Conservation (phyloP, 2,329 filamentous ascomycete genomes). For the Monosporascus cannonballus region DNA sequence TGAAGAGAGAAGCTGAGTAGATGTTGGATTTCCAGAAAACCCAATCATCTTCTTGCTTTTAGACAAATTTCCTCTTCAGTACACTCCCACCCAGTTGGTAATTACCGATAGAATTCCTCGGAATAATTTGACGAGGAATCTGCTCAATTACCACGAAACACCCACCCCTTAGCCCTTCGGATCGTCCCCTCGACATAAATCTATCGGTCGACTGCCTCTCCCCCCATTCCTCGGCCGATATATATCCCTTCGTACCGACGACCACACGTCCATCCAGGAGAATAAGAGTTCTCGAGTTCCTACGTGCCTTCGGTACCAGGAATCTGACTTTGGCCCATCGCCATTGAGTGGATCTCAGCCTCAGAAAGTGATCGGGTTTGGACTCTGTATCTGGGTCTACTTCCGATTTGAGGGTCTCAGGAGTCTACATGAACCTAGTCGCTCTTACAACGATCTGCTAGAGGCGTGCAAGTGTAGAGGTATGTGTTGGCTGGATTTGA, state of each 20-base stretch:
- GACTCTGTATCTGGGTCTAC: conserved; percentile 25
- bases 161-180: conserved; percentile 1
- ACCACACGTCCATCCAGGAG: conserved; percentile 15
- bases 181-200: neutral
- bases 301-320: conserved; percentile 24
- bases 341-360: conserved; percentile 24
- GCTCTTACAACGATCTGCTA: conserved; percentile 19
- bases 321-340: conserved; percentile 28
- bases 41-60: conserved; percentile 18
- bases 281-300: conserved; percentile 16
- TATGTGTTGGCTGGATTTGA: conserved; percentile 15
- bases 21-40: conserved; percentile 1
- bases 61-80: conserved; percentile 15
- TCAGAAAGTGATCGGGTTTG: conserved; percentile 25
- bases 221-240: conserved; percentile 25
- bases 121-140: neutral
- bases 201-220: conserved; percentile 4
- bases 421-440: conserved; percentile 28
- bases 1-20: conserved; percentile 19
- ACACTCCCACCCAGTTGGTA: conserved; percentile 17
- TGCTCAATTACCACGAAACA: neutral
- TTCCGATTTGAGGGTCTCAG: conserved; percentile 27
- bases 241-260: conserved; percentile 10
- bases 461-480: conserved; percentile 29
- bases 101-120: conserved; percentile 1